Percentiles rank a stretch among this genome's conserved stretches.
phyloP scores from a whole-genome alignment of 352 stramenopile species.

The Globisporangium recalcitrans region DNA sequence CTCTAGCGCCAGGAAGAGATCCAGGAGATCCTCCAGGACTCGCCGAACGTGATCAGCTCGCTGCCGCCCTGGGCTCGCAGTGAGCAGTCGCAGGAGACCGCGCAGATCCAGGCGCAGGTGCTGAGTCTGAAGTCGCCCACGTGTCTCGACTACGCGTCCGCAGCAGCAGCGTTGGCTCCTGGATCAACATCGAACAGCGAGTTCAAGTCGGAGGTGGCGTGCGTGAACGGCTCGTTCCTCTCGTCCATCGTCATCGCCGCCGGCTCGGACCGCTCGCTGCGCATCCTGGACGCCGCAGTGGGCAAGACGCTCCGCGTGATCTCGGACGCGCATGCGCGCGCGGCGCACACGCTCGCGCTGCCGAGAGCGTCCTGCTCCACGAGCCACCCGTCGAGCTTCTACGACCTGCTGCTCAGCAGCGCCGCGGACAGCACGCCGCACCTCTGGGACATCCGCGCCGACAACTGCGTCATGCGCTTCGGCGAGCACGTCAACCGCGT shows the following conservation, averaged over 20 bases:
- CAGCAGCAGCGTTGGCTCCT: background rate
- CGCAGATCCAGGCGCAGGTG: constrained; percentile 28
- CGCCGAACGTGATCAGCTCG: constrained; percentile 64
- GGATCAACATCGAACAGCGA: constrained; percentile 7
- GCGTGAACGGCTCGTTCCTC: constrained; percentile 76
- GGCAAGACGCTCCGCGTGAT: constrained; percentile 54
- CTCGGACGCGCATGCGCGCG: constrained; percentile 50
- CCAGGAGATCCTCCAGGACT: constrained; percentile 31
- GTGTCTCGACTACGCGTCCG: constrained; percentile 18
- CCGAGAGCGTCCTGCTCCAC: constrained; percentile 60
- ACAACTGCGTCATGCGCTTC: constrained; percentile 85
- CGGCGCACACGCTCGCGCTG: constrained; percentile 60
- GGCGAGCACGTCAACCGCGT: constrained; percentile 81
- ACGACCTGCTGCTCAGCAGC: constrained; percentile 79
- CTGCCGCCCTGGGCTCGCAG: constrained; percentile 59
- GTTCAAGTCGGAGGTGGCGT: constrained; percentile 40
- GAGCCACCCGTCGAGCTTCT: constrained; percentile 72
- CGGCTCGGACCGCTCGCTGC: constrained; percentile 72
- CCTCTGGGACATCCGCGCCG: constrained; percentile 83
- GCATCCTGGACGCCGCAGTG: constrained; percentile 65
- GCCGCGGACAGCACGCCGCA: constrained; percentile 63
- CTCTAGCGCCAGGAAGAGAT: constrained; percentile 36
- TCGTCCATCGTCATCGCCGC: constrained; percentile 70
- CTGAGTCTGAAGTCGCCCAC: constrained; percentile 8
- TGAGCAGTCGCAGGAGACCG: constrained; percentile 31